Conservation (phyloP, 1,139 yeast genomes). For the Geotrichum phurueaensis region DNA sequence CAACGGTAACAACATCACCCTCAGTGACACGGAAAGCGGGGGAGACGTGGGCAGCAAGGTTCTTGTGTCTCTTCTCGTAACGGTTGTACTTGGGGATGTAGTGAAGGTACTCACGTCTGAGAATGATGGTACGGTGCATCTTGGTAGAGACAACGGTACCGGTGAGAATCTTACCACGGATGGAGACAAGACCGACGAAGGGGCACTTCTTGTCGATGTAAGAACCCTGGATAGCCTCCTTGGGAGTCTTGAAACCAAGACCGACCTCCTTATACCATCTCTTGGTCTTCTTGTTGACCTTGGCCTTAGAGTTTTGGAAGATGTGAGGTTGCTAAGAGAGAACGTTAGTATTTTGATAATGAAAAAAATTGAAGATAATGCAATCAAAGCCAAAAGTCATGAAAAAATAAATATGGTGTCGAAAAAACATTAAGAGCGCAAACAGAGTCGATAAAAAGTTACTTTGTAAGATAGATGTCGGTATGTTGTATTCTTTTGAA, state of each 20-base stretch:
- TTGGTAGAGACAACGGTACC: slow-evolving; percentile 97
- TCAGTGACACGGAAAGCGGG: slow-evolving; percentile 99
- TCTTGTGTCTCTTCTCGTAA: slow-evolving; percentile 99
- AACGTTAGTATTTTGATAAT: slow-evolving; percentile 4
- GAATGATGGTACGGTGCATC: slow-evolving; percentile 99
- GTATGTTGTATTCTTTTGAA: neutral
- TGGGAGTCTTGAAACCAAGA: slow-evolving; percentile 99
- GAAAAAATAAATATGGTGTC: neutral
- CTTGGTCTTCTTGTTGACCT: slow-evolving; percentile 98
- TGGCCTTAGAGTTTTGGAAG: slow-evolving; percentile 99
- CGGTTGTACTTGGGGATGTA: slow-evolving; percentile 99
- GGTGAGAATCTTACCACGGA: slow-evolving; percentile 99
- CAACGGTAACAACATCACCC: slow-evolving; percentile 99
- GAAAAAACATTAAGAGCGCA: neutral
- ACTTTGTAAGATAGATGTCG: neutral
- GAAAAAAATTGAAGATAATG: neutral
- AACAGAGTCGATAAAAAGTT: neutral
- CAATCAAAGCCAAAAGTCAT: neutral
- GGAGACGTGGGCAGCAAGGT: slow-evolving; percentile 98
- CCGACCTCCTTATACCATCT: slow-evolving; percentile 99
- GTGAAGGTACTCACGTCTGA: slow-evolving; percentile 99
- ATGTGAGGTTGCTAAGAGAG: slow-evolving; percentile 90
- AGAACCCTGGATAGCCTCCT: slow-evolving; percentile 95
- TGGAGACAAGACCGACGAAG: slow-evolving; percentile 91
- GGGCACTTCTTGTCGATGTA: slow-evolving; percentile 99